Conservation (phyloP, 345 rosid species). For the Rhodamnia argentea region DNA sequence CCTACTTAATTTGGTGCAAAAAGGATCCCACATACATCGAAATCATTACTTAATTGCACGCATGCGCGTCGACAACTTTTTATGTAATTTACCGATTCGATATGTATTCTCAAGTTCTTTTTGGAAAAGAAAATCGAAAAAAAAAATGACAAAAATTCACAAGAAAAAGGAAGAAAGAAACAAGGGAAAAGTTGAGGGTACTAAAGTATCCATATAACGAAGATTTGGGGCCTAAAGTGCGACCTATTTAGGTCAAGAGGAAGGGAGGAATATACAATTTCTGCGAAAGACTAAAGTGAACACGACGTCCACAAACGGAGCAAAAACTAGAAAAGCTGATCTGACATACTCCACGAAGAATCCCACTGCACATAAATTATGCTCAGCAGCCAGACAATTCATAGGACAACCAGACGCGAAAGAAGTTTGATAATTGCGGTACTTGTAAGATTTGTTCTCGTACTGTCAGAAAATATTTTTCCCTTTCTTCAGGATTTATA, state of each 20-base stretch:
- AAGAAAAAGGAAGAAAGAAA: background rate
- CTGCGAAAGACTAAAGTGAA: background rate
- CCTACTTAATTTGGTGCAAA: background rate
- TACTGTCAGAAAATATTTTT: background rate
- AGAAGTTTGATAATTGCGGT: background rate
- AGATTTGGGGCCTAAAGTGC: background rate
- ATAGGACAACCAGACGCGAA: background rate
- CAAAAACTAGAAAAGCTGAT: background rate
- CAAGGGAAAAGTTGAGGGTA: accelerated
- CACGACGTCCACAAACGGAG: background rate
- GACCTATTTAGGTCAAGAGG: background rate
- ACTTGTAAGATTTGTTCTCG: background rate
- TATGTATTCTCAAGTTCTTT: background rate
- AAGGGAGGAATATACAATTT: background rate
- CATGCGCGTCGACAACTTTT: background rate
- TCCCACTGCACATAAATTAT: background rate
- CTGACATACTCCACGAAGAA: background rate
- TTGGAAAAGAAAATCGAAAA: background rate
- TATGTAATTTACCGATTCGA: background rate
- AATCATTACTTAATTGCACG: background rate
- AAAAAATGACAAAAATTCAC: background rate
- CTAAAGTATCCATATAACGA: background rate
- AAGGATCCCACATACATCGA: background rate
- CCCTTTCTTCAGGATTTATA: background rate
- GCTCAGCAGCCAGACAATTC: background rate